Conservation (phyloP, 2,329 filamentous ascomycete genomes). For the Aureobasidium pullulans region DNA sequence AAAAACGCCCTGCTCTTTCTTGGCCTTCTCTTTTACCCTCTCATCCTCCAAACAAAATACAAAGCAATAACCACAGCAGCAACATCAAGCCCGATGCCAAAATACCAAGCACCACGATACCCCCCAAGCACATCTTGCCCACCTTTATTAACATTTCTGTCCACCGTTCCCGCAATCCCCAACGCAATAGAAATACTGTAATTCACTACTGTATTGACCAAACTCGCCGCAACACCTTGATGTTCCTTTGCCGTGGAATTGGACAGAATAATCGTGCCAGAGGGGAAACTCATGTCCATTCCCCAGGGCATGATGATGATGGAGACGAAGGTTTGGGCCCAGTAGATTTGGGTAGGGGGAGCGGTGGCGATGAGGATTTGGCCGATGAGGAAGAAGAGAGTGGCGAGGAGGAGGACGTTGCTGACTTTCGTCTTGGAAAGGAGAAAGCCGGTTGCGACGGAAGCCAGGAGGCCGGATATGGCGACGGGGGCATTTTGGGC, state of each 20-base stretch:
- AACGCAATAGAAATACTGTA: constrained; percentile 60
- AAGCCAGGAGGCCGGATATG: constrained; percentile 35
- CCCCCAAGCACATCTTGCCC: background rate
- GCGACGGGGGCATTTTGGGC: constrained; percentile 34
- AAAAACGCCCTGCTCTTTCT: too few species aligned
- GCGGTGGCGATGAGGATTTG: constrained; percentile 36
- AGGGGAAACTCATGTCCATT: constrained; percentile 61
- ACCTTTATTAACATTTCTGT: constrained; percentile 32
- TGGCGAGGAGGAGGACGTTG: constrained; percentile 25
- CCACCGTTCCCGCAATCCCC: constrained; percentile 58
- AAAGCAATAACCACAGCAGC: background rate
- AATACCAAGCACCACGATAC: background rate
- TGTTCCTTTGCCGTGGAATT: constrained; percentile 41
- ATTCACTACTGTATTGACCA: constrained; percentile 60
- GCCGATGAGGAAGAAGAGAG: constrained; percentile 37
- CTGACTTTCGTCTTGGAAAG: constrained; percentile 16
- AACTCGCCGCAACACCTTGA: constrained; percentile 46
- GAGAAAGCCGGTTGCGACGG: constrained; percentile 27
- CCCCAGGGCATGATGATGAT: constrained; percentile 53
- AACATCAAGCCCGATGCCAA: background rate
- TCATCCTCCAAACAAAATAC: background rate
- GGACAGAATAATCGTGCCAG: constrained; percentile 53
- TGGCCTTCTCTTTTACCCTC: too few species aligned
- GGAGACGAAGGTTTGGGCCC: constrained; percentile 55
- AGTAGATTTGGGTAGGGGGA: constrained; percentile 53